A percentile compares a stretch with the other conserved stretches of the same genome.
Conservation (phyloP, 1,284 basidiomycete genomes). For the Cronartium quercuum region DNA sequence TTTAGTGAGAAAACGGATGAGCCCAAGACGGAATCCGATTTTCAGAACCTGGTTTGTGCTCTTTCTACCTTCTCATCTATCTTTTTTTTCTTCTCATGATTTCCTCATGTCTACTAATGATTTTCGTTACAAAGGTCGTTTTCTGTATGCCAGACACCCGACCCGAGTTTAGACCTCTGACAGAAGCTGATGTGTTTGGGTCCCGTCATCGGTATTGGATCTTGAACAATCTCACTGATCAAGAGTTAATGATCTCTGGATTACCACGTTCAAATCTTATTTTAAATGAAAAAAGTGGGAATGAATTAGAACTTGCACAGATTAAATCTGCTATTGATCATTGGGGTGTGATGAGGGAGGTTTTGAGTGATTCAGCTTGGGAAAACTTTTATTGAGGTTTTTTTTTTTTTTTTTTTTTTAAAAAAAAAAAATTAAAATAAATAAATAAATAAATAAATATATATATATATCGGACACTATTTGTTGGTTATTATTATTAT, state of each 20-base stretch:
- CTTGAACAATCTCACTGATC: conserved; percentile 27
- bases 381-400: conserved; percentile 40
- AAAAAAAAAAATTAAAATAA: background rate
- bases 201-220: conserved; percentile 34
- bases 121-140: conserved; percentile 9
- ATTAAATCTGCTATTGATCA: conserved; percentile 34
- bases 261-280: background rate
- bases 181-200: conserved; percentile 8
- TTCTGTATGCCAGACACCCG: conserved; percentile 14
- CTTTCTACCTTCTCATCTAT: background rate
- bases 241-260: conserved; percentile 38
- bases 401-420: background rate
- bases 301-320: conserved; percentile 5
- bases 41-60: conserved; percentile 42
- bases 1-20: conserved; percentile 61
- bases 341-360: conserved; percentile 41
- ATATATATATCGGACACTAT: background rate
- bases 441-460: background rate
- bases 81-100: background rate
- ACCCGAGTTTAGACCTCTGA: conserved; percentile 20
- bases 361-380: conserved; percentile 41
- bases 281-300: conserved; percentile 21
- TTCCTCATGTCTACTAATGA: background rate
- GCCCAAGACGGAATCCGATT: conserved; percentile 1
- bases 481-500: background rate